Percentiles rank a stretch among this genome's conserved stretches.
phyloP scores from a whole-genome alignment of 106 monocot genomes.

The Iris macrosiphon region DNA sequence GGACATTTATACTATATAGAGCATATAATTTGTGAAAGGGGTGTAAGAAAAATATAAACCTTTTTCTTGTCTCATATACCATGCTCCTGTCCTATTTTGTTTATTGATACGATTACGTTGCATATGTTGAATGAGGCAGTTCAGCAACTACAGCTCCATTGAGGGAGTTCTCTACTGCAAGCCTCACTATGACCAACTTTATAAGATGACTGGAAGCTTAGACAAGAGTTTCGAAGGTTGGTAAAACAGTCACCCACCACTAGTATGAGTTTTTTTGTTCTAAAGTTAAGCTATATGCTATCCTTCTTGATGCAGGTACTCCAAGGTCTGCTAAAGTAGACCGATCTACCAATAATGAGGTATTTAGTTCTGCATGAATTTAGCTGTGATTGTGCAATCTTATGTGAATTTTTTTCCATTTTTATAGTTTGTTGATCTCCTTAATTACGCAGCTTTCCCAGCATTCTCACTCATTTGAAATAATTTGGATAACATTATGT shows the following conservation, averaged over 20 bases:
- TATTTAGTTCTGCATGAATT: too few relatives aligned
- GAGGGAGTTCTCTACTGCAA: slow-evolving; percentile 74
- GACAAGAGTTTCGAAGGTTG: slow-evolving; percentile 80
- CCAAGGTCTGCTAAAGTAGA: slow-evolving; percentile 25
- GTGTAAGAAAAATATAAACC: too few relatives aligned
- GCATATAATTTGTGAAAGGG: too few relatives aligned
- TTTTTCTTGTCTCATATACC: too few relatives aligned
- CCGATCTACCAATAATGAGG: slow-evolving; percentile 32
- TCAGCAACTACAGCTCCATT: slow-evolving; percentile 64
- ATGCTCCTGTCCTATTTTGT: too few relatives aligned
- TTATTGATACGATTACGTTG: too few relatives aligned
- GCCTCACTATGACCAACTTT: slow-evolving; percentile 78
- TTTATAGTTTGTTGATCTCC: background rate
- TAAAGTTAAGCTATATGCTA: background rate
- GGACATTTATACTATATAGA: too few relatives aligned
- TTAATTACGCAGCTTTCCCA: background rate
- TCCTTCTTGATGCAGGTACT: slow-evolving; percentile 28
- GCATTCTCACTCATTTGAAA: too few relatives aligned
- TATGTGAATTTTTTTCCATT: background rate
- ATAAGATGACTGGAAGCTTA: slow-evolving; percentile 66
- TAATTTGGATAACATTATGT: slow-evolving; percentile 3
- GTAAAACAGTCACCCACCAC: too few relatives aligned
- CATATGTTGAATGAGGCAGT: slow-evolving; percentile 28
- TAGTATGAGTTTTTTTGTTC: too few relatives aligned
- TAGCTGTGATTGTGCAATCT: too few relatives aligned